phyloP scores from a whole-genome alignment of 306 rosid species.

The Medicago arabica region DNA sequence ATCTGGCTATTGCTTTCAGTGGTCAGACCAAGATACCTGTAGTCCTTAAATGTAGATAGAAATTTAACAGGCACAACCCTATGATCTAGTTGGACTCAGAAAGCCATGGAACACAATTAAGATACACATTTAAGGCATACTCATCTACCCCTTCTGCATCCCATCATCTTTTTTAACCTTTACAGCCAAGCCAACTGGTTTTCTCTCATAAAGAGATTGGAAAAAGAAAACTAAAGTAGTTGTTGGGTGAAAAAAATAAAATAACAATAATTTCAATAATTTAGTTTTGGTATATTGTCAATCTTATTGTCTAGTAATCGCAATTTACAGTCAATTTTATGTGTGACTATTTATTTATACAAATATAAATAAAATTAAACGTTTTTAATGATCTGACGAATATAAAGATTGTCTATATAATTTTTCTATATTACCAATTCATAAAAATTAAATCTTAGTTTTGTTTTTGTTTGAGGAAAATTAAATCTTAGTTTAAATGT shows the following conservation, averaged over 20 bases:
- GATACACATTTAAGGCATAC: slow-evolving; percentile 57
- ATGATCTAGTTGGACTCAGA: slow-evolving; percentile 43
- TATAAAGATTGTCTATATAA: no score
- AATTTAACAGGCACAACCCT: slow-evolving; percentile 19
- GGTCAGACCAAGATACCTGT: slow-evolving; percentile 50
- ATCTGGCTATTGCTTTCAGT: slow-evolving; percentile 44
- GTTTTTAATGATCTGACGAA: no score
- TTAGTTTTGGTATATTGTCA: background rate
- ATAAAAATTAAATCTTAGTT: background rate
- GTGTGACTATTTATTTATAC: no score
- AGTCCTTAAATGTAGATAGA: slow-evolving; percentile 50
- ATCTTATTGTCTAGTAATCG: no score
- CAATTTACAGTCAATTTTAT: no score
- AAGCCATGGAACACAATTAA: slow-evolving; percentile 39
- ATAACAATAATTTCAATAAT: slow-evolving; percentile 10
- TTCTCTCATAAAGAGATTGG: slow-evolving; percentile 51
- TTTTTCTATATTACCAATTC: no score
- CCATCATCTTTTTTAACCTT: slow-evolving; percentile 50
- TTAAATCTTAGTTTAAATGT: background rate
- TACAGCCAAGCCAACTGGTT: slow-evolving; percentile 60
- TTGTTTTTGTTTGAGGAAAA: no score
- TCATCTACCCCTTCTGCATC: slow-evolving; percentile 60
- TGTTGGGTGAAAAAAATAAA: slow-evolving; percentile 25
- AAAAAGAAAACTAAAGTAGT: slow-evolving; percentile 27
- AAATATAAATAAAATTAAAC: no score